Conservation (phyloP, 2,329 filamentous ascomycete genomes). For the Diaporthe ilicicola region DNA sequence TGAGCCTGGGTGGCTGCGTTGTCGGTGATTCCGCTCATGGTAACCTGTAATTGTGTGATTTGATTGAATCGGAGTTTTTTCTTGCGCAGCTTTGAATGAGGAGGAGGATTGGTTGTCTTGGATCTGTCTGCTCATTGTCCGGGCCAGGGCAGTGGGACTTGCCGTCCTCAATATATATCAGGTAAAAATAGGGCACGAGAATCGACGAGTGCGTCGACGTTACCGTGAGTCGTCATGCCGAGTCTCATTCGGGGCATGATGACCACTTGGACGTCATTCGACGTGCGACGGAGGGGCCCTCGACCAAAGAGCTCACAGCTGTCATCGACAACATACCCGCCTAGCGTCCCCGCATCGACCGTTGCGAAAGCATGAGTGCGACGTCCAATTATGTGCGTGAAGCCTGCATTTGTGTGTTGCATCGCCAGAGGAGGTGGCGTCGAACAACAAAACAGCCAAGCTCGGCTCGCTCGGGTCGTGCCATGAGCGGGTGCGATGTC, state of each 20-base stretch:
- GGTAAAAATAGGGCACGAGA: neutral
- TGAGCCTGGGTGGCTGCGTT: constrained; percentile 28
- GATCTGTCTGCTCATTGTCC: neutral
- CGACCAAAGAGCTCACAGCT: constrained; percentile 25
- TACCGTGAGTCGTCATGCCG: constrained; percentile 20
- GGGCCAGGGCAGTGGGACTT: neutral
- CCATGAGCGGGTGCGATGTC: constrained; percentile 1
- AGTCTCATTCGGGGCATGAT: constrained; percentile 20
- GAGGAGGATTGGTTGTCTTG: neutral
- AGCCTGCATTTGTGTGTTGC: constrained; percentile 9
- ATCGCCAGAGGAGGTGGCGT: neutral
- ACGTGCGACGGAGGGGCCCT: constrained; percentile 16
- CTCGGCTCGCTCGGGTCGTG: neutral
- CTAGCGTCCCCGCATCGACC: constrained; percentile 21
- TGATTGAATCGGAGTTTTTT: neutral
- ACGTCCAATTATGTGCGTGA: constrained; percentile 3
- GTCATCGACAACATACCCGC: constrained; percentile 15
- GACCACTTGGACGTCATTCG: constrained; percentile 27
- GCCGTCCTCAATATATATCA: neutral
- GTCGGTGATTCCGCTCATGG: constrained; percentile 30
- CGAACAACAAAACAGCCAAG: neutral
- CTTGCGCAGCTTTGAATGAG: neutral
- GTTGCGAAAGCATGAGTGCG: neutral
- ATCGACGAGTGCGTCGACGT: neutral
- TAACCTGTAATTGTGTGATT: neutral